Base-by-base conservation (phyloP, 768 basidiomycete genomes). In the Terana coerulea region DNA sequence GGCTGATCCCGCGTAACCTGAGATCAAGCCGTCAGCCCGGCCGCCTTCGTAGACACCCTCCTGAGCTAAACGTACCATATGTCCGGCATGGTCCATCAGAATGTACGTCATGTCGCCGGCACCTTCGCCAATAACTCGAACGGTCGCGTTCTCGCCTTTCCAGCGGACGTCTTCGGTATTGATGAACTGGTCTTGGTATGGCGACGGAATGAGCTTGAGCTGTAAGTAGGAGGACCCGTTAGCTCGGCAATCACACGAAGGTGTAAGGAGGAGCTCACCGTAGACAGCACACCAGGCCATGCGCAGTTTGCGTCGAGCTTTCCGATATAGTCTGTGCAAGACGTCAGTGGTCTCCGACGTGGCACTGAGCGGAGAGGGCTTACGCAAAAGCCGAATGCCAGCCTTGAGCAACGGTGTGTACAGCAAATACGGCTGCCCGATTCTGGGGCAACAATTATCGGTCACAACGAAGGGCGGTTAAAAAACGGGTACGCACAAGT, bases 91-190 rank as follows among this genome's bases (percentile, higher is more conserved):
- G 12, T 50, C 53, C 19, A 68, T 35, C 11, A 69, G 53, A 14
- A 69, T 56, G 49, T 53, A 67, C 6, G 69, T 67, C 57, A 69
- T 59, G 26, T 63, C 60, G 2, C 69, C 69, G 4, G 69, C 66
- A 19, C 67, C 67, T 2, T 25, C 5, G 7, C 60, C 64, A n/a
- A 66, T 59, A 3, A 51, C 55, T 6, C 64, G 64, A 7, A 66
- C 59, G 22, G 62, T 64, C 12, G 49, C 49, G 11, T 30, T 31
- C 12, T 40, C 17, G 19, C 47, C 37, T 4, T 34, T 11, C 47
- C 47, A 49, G 3, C 22, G 47, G 2, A 49, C 19, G 47, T 49
- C 47, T n/a, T 15, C 35, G 5, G 25, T 36, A 12, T 34, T 26
- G 17, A 22, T 36, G 47, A 49, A 49, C 35, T 15, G 24, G 28